A percentile compares a stretch with the other conserved stretches of the same genome.
Conservation (phyloP, 352 stramenopile genomes). For the Paralagenidium karlingii region DNA sequence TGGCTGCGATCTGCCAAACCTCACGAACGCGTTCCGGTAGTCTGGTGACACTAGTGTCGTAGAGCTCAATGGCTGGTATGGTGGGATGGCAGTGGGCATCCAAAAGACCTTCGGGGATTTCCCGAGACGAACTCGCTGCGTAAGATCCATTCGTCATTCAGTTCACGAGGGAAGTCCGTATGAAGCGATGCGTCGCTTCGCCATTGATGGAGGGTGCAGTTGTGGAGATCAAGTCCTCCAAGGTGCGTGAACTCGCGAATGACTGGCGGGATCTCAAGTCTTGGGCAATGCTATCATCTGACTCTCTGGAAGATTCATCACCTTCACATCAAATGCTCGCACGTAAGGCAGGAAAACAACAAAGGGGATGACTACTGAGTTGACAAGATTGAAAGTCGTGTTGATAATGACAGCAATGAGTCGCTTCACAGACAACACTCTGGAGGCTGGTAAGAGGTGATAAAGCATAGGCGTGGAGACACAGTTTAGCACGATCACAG, state of each 20-base stretch:
- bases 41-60: conserved; percentile 5
- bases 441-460: conserved; percentile 6
- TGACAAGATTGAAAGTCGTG: conserved; percentile 5
- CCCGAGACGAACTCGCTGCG: conserved; percentile 4
- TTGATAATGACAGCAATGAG: conserved; percentile 9
- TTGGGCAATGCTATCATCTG: conserved; percentile 18
- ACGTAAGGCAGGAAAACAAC: conserved; percentile 12
- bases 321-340: conserved; percentile 10
- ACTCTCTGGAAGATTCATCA: conserved; percentile 20
- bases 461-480: conserved; percentile 10
- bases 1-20: conserved; percentile 4
- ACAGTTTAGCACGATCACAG: conserved; percentile 10
- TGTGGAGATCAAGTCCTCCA: conserved; percentile 21
- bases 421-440: conserved; percentile 9
- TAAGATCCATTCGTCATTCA: conserved; percentile 10
- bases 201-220: conserved; percentile 16
- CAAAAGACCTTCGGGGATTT: conserved; percentile 7
- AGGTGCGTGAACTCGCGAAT: conserved; percentile 16
- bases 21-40: no score
- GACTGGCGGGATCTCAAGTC: conserved; percentile 10
- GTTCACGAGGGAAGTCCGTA: conserved; percentile 4
- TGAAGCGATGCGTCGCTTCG: conserved; percentile 11
- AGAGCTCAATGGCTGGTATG: conserved; percentile 11
- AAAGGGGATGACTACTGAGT: conserved; percentile 7
- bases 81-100: conserved; percentile 7